Evolutionary conservation across 1,284 basidiomycete genomes (phyloP), one percentile per base, ranked within the genome.

Genomic region (Puccinia novopanici): DNA sequence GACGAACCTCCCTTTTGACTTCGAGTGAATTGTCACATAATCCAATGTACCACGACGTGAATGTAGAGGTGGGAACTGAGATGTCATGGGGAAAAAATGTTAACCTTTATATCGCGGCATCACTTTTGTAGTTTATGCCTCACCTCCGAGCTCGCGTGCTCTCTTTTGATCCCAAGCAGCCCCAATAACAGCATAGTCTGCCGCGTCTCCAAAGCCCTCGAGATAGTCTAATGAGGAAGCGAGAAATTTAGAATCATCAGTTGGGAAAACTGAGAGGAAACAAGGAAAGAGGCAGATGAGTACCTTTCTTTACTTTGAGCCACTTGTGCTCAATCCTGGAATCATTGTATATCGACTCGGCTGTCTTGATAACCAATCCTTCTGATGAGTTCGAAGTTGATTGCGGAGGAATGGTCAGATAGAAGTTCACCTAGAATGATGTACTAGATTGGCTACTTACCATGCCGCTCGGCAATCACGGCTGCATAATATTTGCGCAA

Each of bases 31-130:
- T 87, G 85, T 42, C 84, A 85, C 12, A 86, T 82, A 87, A 85
- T 3, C 87, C 94, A 27, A 94, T 85, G 85, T 92, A 93, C 85
- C 94, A 93, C 0, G 90, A 93, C 0, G 92, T 94, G 77, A 89
- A 90, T 3, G 90, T 89, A 5, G 88, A 88, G 1, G 91, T 89
- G n/a, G 91, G 87, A 5, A 93, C 93, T 93, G 82, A 76, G 30
- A 22, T n/a, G 57, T 45, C 37, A 24, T 65, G 37, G 27, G 15
- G 19, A n/a, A 61, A 2, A 68, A 70, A 52, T 48, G 10, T 27
- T 12, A 40, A 19, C 55, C 13, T 45, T 17, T 52, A 48, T 22
- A 4, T 34, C 34, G 34, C 34, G 34, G 34, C 34, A 34, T 34
- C 34, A 34, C 40, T 30, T 30, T 65, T 54, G 65, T 45, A 22